phyloP scores from a whole-genome alignment of 345 rosid genomes.

The Balakata baccata region DNA sequence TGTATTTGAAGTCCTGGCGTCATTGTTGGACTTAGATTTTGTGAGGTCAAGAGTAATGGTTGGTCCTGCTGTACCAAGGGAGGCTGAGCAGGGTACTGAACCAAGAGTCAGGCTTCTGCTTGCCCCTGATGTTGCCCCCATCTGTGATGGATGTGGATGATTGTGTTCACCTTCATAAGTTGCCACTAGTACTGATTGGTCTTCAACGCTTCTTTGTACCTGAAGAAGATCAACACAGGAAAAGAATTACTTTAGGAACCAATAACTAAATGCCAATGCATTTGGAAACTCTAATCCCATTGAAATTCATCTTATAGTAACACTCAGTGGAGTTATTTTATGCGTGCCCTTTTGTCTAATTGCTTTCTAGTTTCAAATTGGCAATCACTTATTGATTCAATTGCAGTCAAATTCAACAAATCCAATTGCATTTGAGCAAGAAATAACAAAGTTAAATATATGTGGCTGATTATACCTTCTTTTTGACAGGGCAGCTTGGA shows the following conservation, averaged over 20 bases:
- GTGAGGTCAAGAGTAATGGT: conserved; percentile 52
- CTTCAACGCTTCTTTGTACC: conserved; percentile 94
- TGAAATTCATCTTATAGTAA: too few relatives aligned
- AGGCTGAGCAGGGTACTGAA: conserved; percentile 45
- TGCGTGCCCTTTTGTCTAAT: too few relatives aligned
- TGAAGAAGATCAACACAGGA: conserved; percentile 25
- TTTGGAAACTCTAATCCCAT: neutral
- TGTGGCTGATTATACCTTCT: conserved; percentile 55
- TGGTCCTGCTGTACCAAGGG: conserved; percentile 38
- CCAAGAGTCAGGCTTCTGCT: conserved; percentile 38
- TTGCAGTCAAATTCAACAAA: too few relatives aligned
- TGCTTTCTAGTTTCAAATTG: too few relatives aligned
- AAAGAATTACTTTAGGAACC: neutral
- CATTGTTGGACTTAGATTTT: conserved; percentile 37
- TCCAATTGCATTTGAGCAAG: neutral
- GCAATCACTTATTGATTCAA: too few relatives aligned
- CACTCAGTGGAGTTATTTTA: too few relatives aligned
- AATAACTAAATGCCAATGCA: neutral
- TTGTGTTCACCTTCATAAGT: conserved; percentile 98
- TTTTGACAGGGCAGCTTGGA: conserved; percentile 91
- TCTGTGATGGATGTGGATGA: conserved; percentile 69
- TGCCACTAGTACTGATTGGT: conserved; percentile 79
- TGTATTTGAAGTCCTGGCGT: conserved; percentile 27
- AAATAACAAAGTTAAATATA: neutral
- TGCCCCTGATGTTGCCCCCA: conserved; percentile 50